Evolutionary conservation across 140 eudicot species (phyloP).

Genomic region (Senecio squalidus): DNA sequence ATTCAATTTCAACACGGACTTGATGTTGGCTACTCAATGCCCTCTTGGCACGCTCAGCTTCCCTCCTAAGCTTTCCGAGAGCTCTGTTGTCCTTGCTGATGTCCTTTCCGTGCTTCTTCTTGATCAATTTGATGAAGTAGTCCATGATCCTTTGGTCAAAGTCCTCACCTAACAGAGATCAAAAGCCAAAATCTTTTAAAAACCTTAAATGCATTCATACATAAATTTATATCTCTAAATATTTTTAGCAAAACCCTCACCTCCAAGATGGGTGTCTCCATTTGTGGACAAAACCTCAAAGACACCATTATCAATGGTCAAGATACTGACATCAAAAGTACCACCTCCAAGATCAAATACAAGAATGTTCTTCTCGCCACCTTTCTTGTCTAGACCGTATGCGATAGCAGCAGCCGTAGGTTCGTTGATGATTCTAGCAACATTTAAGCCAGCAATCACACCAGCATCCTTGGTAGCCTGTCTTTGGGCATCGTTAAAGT

Average conservation of each 20-base stretch:
- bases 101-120: slow-evolving; percentile 79
- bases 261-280: slow-evolving; percentile 80
- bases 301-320: slow-evolving; percentile 70
- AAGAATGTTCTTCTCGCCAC: slow-evolving; percentile 68
- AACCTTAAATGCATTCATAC: background rate
- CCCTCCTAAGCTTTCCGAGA: slow-evolving; percentile 70
- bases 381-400: slow-evolving; percentile 63
- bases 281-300: slow-evolving; percentile 73
- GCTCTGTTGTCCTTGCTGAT: slow-evolving; percentile 84
- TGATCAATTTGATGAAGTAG: slow-evolving; percentile 62
- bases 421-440: slow-evolving; percentile 69
- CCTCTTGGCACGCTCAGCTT: slow-evolving; percentile 69
- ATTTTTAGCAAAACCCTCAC: slow-evolving; percentile 14
- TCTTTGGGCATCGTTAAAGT: slow-evolving; percentile 77
- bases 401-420: slow-evolving; percentile 87
- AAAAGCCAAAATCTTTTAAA: background rate
- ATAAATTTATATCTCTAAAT: background rate
- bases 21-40: slow-evolving; percentile 82
- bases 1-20: slow-evolving; percentile 72
- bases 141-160: slow-evolving; percentile 78
- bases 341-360: slow-evolving; percentile 84
- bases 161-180: slow-evolving; percentile 54
- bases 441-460: slow-evolving; percentile 65
- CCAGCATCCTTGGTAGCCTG: slow-evolving; percentile 85
- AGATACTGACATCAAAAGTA: slow-evolving; percentile 67